A percentile compares a stretch with the other conserved stretches of the same genome.
phyloP scores from a whole-genome alignment of 352 stramenopile genomes.

The Pythium plurisporium region DNA sequence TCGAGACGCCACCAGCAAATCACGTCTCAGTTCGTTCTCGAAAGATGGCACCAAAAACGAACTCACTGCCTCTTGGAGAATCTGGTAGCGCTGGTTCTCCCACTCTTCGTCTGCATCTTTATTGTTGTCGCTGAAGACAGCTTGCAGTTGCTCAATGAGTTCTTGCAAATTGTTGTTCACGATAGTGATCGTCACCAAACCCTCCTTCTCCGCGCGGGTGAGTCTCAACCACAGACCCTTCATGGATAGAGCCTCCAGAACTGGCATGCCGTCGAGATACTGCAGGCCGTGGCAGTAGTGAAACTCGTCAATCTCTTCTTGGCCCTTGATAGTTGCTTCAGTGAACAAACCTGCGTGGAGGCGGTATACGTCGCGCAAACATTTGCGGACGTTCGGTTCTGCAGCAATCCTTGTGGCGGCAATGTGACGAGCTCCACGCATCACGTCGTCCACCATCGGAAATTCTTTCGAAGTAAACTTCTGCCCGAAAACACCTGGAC shows the following conservation, averaged over 20 bases:
- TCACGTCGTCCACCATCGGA: constrained; percentile 78
- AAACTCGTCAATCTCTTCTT: constrained; percentile 87
- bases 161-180: constrained; percentile 82
- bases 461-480: constrained; percentile 85
- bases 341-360: constrained; percentile 73
- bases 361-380: constrained; percentile 79
- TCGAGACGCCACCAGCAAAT: constrained; percentile 63
- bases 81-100: constrained; percentile 78
- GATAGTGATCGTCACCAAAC: constrained; percentile 65
- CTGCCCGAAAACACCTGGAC: constrained; percentile 56
- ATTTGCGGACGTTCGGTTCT: constrained; percentile 82
- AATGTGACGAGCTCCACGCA: constrained; percentile 87
- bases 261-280: constrained; percentile 83
- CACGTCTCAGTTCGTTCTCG: constrained; percentile 80
- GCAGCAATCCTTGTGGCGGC: constrained; percentile 79
- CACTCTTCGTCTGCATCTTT: constrained; percentile 74
- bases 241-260: constrained; percentile 68
- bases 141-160: constrained; percentile 75
- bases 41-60: constrained; percentile 82
- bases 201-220: constrained; percentile 80
- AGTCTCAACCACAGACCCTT: constrained; percentile 79
- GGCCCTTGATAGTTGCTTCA: constrained; percentile 71
- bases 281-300: constrained; percentile 85
- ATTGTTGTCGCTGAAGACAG: constrained; percentile 53
- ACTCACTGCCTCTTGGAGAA: constrained; percentile 82